Percentiles rank a stretch among this genome's conserved stretches.
Conservation (phyloP, 2,329 filamentous ascomycete genomes). For the Pseudocercospora vitis region DNA sequence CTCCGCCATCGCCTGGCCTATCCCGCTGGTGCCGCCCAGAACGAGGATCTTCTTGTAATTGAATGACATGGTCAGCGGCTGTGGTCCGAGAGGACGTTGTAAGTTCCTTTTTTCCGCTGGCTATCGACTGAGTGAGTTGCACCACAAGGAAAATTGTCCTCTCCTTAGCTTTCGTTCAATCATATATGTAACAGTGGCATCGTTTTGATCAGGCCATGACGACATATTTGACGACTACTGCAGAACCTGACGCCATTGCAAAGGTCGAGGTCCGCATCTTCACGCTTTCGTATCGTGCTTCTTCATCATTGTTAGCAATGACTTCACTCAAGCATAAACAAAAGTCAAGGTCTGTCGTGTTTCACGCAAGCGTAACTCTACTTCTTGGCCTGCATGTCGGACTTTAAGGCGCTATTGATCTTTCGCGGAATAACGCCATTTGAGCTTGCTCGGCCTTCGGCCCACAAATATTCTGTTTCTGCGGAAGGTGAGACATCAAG, state of each 20-base stretch:
- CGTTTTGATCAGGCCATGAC: background rate
- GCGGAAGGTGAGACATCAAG: too few species aligned
- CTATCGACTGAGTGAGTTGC: background rate
- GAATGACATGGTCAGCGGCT: conserved; percentile 39
- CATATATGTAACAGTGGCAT: background rate
- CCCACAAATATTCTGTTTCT: background rate
- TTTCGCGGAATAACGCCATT: conserved; percentile 1
- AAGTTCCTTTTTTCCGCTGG: background rate
- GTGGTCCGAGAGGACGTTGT: background rate
- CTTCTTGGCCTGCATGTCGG: background rate
- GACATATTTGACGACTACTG: background rate
- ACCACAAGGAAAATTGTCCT: background rate
- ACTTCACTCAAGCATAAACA: too few species aligned
- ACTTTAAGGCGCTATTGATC: background rate
- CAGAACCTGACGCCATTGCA: background rate
- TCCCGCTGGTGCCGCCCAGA: conserved; percentile 55
- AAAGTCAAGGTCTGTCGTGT: background rate
- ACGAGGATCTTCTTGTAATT: conserved; percentile 56
- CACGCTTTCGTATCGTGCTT: background rate
- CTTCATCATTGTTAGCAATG: background rate
- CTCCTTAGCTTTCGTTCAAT: background rate
- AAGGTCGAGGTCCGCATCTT: background rate
- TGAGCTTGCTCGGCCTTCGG: background rate
- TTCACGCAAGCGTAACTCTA: background rate
- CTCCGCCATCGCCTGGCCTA: conserved; percentile 52